Evolutionary conservation across 2,329 filamentous ascomycete species (phyloP), one percentile per base, ranked within the genome.

Genomic region (Botryotinia globosa): DNA sequence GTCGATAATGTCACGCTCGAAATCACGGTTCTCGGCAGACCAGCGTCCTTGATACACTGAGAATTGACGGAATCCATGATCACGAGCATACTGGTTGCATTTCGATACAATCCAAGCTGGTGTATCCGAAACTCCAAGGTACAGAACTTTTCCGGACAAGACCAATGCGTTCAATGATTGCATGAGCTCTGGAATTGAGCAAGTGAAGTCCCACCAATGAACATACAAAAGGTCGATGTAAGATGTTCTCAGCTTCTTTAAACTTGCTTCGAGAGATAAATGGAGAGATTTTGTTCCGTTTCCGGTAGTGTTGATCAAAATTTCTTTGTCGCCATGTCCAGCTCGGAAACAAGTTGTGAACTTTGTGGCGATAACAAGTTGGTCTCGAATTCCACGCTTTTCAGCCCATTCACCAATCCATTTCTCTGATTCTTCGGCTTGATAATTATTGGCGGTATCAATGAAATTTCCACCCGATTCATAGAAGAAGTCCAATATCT

Each of bases 391-490:
- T n/a, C 85, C 84, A 16, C 89, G 86, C 74, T 85, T 85, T 77
- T 85, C 84, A 88, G 92, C 90, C 90, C 91, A 93, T 76, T 91
- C 89, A 51, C 91, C 91, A 72, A 93, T 83, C 87, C 90, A 91
- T 69, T 78, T 81, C 81, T 93, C 91, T 0, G 87, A 89, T 77
- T 90, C 81, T 69, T 87, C 87, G 73, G 85, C 76, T 56, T 79
- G 90, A 81, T 93, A 93, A 80, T 90, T 90, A 82, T 89, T 91
- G 73, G 90, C 74, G 25, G 88, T 91, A 80, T 92, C 90, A 78
- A 92, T 90, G 80, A 92, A 91, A 81, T 92, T 92, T 22, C 90
- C 90, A 6, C 89, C 89, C 0, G 85, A 82, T 25, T 83, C 83
- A 69, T 82, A 84, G 80, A 85, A 91, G 72, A 83, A 84, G 75